Evolutionary conservation across 768 basidiomycete species (phyloP).

Genomic region (Podaxis sp.): DNA sequence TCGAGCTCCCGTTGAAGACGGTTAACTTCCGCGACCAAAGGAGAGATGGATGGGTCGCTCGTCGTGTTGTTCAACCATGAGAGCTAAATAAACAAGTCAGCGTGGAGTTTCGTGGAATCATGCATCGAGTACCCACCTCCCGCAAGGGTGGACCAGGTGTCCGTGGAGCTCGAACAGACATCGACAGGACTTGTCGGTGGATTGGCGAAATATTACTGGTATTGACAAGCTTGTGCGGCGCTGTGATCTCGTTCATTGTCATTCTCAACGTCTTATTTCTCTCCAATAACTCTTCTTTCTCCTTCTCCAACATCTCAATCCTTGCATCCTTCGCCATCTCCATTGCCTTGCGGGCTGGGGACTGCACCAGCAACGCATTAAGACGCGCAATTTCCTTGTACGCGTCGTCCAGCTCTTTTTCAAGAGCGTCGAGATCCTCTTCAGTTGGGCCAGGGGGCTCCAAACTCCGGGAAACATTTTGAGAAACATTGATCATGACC

Average conservation of each 20-base stretch:
- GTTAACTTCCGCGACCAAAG: slow-evolving; percentile 68
- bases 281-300: slow-evolving; percentile 74
- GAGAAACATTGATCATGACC: slow-evolving; percentile 21
- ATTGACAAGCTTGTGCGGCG: slow-evolving; percentile 57
- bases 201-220: slow-evolving; percentile 70
- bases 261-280: slow-evolving; percentile 59
- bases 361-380: slow-evolving; percentile 63
- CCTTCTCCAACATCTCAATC: slow-evolving; percentile 73
- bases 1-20: slow-evolving; percentile 76
- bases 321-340: slow-evolving; percentile 74
- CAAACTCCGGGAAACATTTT: slow-evolving; percentile 4
- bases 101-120: background rate
- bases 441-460: slow-evolving; percentile 34
- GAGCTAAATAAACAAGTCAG: slow-evolving; percentile 40
- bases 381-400: slow-evolving; percentile 73
- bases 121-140: slow-evolving; percentile 53
- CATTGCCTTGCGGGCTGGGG: slow-evolving; percentile 74
- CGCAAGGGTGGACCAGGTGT: slow-evolving; percentile 77
- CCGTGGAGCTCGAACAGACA: slow-evolving; percentile 67
- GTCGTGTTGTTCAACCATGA: slow-evolving; percentile 71
- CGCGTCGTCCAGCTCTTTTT: slow-evolving; percentile 75
- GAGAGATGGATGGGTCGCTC: slow-evolving; percentile 54
- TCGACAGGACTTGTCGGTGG: slow-evolving; percentile 66
- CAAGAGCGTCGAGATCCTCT: slow-evolving; percentile 63
- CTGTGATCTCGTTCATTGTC: slow-evolving; percentile 49